Percentiles rank a stretch among this genome's conserved stretches.
These are phyloP conservation scores for Cyamopsis tetragonoloba DNA, from an alignment of 306 rosid species.

Conservation along the genomic window DNA sequence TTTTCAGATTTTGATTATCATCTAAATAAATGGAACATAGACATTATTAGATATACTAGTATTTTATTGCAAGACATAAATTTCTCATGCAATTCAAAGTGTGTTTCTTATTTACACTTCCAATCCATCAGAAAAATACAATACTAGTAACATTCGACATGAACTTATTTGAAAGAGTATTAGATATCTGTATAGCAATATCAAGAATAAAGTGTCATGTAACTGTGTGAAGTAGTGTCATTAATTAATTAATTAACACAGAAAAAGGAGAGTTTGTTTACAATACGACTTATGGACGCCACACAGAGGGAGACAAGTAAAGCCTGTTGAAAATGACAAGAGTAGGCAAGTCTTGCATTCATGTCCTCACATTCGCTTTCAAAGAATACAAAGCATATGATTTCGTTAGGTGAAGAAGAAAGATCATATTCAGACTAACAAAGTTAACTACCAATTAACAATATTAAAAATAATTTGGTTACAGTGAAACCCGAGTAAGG, in stretches of 20 bases:
- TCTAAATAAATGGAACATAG: background rate
- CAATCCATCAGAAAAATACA: background rate
- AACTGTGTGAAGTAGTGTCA: background rate
- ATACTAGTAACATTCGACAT: no score
- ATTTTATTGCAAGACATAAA: no score
- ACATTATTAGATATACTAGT: no score
- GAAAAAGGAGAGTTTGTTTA: background rate
- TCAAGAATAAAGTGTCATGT: background rate
- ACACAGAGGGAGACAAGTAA: background rate
- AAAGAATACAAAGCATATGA: background rate
- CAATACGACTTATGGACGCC: background rate
- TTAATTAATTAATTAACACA: no score
- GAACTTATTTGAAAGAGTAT: background rate
- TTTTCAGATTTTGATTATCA: background rate
- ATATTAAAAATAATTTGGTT: no score
- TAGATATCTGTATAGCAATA: background rate
- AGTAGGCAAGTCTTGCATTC: no score
- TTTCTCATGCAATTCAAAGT: no score
- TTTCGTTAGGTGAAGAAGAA: background rate
- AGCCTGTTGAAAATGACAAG: background rate
- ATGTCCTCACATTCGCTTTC: background rate
- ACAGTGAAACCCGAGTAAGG: no score
- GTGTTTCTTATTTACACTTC: no score
- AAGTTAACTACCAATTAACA: no score
- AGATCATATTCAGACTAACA: background rate